Evolutionary conservation across 495 filamentous ascomycete genomes (phyloP), one percentile per base, ranked within the genome.

Genomic region (Aspergillus funiculosus): DNA sequence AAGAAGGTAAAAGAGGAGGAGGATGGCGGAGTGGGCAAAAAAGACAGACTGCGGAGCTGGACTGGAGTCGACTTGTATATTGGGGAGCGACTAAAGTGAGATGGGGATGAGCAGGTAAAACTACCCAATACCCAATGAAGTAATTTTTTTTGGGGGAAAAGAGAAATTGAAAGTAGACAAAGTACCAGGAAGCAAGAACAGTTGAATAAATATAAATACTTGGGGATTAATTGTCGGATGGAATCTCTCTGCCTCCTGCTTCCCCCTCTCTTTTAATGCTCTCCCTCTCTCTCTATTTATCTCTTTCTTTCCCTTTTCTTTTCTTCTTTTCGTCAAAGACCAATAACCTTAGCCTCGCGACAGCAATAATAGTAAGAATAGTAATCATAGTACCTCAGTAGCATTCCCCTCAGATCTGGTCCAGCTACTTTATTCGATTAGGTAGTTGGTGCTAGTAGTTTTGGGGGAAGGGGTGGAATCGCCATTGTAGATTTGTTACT

Each of bases 141-240:
- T 43, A 30, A 28, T 24, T 24, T 35, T 35, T 29, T 27, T 11
- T 31, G 26, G 27, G 18, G 13, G 37, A 32, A 18, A 10, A 35
- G 28, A 17, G 26, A 14, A 20, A 39, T 27, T n/a, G n/a, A n/a
- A n/a, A n/a, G n/a, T n/a, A n/a, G n/a, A n/a, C n/a, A n/a, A n/a
- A n/a, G n/a, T n/a, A n/a, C n/a, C n/a, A n/a, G n/a, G n/a, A n/a
- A n/a, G n/a, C n/a, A n/a, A n/a, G n/a, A n/a, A n/a, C n/a, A n/a
- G n/a, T n/a, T n/a, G n/a, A n/a, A n/a, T n/a, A n/a, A 39, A 26
- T 45, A 47, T 46, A 50, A 54, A 50, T 54, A 50, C 46, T 40
- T 35, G 14, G 21, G n/a, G 26, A 38, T 52, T 24, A 28, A 38
- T 43, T 30, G 26, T 25, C 24, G 32, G 32, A 25, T 22, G 4